phyloP scores from a whole-genome alignment of 2,329 filamentous ascomycete species.

The Aspergillus alliaceus region DNA sequence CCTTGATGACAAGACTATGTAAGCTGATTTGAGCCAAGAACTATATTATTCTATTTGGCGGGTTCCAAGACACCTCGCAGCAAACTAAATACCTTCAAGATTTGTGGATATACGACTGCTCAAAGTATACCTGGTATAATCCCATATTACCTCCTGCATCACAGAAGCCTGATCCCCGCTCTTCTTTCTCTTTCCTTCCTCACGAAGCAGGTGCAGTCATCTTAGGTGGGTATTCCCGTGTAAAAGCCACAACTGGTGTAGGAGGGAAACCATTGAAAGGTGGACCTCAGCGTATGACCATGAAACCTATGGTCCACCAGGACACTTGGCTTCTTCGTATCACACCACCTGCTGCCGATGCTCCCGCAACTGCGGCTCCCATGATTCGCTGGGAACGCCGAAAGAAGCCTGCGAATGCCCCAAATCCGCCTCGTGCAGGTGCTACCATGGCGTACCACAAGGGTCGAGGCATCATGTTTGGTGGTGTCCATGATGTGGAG shows the following conservation, averaged over 20 bases:
- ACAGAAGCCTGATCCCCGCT: constrained; percentile 85
- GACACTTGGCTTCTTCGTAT: constrained; percentile 93
- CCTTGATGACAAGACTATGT: not conserved
- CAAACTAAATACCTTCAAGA: constrained; percentile 92
- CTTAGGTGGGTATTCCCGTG: constrained; percentile 89
- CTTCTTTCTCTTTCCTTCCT: constrained; percentile 87
- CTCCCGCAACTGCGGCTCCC: constrained; percentile 64
- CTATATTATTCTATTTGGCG: constrained; percentile 92
- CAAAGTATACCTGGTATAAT: constrained; percentile 80
- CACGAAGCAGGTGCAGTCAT: constrained; percentile 87
- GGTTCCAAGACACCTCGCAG: constrained; percentile 95
- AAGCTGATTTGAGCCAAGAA: constrained; percentile 48
- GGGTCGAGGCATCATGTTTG: constrained; percentile 88
- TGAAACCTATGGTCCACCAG: constrained; percentile 88
- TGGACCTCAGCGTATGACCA: constrained; percentile 64
- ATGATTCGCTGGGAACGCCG: constrained; percentile 85
- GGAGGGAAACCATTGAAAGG: constrained; percentile 63
- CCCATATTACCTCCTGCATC: constrained; percentile 74
- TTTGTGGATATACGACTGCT: constrained; percentile 92
- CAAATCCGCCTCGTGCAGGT: constrained; percentile 79
- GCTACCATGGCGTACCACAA: constrained; percentile 94
- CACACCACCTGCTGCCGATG: constrained; percentile 67
- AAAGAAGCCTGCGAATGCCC: constrained; percentile 88
- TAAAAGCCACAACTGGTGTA: constrained; percentile 65
- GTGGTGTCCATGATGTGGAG: constrained; percentile 91